Evolutionary conservation across 495 filamentous ascomycete genomes (phyloP), one percentile per base, ranked within the genome.

Genomic region (Chaetomium tenue): DNA sequence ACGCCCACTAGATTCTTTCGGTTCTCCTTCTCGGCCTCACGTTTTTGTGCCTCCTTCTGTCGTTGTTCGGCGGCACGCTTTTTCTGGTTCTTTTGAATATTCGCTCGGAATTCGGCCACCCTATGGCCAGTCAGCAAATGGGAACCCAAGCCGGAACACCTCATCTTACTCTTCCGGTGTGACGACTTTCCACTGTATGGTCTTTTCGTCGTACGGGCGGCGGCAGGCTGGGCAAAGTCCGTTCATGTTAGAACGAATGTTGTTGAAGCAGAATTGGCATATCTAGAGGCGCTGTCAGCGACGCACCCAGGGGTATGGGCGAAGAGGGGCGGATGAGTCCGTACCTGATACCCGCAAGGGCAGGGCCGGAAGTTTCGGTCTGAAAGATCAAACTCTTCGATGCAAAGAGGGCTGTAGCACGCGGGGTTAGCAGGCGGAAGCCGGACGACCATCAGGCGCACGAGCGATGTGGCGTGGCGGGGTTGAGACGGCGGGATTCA

Each of bases 231-330:
- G 95, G 78, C 95, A 99, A 33, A 95, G 81, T 42, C 92, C 92
- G 73, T 97, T 97, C 83, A 97, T 88, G 66, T 93, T 97, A 63
- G 88, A 91, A 76, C 91, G 93, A 76, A 99, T 94, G 70, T 98
- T 98, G 80, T 99, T 96, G 81, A 89, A 98, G 77, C 95, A 99
- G 79, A 99, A 99, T 81, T 97, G 95, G 76, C 95, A 99, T 71
- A 99, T 91, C 93, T 98, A 72, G 33, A 52, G 28, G 13, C 53
- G 44, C 33, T 26, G 66, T 74, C 57, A 74, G 70, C 20, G 18
- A 58, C 28, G 60, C 72, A 59, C 72, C 67, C 12, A 30, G 40
- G 52, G 33, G 22, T 46, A 61, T 58, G 22, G 58, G 50, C 11
- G 33, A 23, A 57, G 55, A 58, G 4, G 15, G n/a, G 33, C 37